Evolutionary conservation across 768 basidiomycete species (phyloP), one percentile per base, ranked within the genome.

Genomic region (Fomitopsis pulvina): DNA sequence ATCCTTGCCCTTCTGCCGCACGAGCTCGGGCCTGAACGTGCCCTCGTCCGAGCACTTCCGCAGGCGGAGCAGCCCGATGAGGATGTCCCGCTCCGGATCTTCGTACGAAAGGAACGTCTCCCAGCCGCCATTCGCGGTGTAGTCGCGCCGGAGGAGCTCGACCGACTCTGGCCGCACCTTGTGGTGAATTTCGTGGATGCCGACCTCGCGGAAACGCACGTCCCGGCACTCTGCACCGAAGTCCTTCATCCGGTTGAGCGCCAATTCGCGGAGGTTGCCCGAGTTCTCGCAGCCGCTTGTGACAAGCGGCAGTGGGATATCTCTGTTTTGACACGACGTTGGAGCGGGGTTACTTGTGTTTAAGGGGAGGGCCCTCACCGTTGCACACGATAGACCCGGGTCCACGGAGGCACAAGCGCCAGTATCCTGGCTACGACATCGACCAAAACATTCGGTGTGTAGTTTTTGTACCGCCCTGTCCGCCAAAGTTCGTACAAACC

Each of bases 51-150:
- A 95, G 63, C 96, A 97, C 65, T 94, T 97, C 44, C 96, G 76
- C 59, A 99, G 71, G 27, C 96, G 81, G 32, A 99, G 75, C 25
- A 99, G 70, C 20, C 96, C 96, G 52, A 99, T 83, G 40, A 99
- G 81, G 65, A 99, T 98, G 61, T 99, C 96, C 47, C 81, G 82
- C 67, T 93, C 92, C 5, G 96, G 95, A 65, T 99, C 96, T 70
- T 99, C 96, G 63, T 98, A 99, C 25, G 94, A 95, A 4, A 99
- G 71, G 79, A 99, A 99, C 1, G 96, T 98, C 71, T 99, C 96
- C 96, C 96, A 99, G 41, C 96, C 94, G 5, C 94, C 95, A 62
- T 98, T 99, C 26, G 96, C 96, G 2, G 87, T 73, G 66, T 99
- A 99, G 65, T 99, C 96, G 34, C 96, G 78, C 51, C 96, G 80